These are phyloP conservation scores for Fusarium hostae DNA, from an alignment of 2,329 filamentous ascomycete species.

Conservation along the genomic window DNA sequence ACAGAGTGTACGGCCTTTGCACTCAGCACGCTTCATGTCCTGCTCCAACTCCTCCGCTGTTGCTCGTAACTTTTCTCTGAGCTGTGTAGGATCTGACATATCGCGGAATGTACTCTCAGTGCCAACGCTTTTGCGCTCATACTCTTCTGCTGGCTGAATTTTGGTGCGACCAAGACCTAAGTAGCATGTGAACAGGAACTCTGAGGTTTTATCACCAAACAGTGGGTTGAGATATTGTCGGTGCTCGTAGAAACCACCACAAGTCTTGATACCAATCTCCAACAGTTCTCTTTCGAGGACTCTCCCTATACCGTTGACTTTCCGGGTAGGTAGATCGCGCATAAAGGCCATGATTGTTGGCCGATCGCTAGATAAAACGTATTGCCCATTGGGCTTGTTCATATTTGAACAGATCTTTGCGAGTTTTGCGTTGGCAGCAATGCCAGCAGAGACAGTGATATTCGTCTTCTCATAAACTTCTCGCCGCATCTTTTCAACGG, in stretches of 20 bases:
- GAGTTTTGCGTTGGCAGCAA: constrained; percentile 90
- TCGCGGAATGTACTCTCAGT: constrained; percentile 93
- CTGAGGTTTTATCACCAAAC: constrained; percentile 91
- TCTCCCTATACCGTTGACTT: constrained; percentile 94
- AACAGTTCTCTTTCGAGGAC: constrained; percentile 92
- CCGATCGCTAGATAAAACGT: constrained; percentile 76
- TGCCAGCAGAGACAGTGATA: constrained; percentile 92
- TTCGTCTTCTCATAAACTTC: constrained; percentile 80
- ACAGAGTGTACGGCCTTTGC: constrained; percentile 90
- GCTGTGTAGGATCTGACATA: constrained; percentile 72
- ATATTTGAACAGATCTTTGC: constrained; percentile 96
- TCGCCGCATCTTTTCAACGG: constrained; percentile 78
- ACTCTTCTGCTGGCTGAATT: constrained; percentile 87
- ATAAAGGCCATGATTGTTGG: constrained; percentile 86
- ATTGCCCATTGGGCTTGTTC: constrained; percentile 98
- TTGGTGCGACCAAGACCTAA: constrained; percentile 87
- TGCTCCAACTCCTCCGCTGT: constrained; percentile 88
- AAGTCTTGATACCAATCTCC: constrained; percentile 87
- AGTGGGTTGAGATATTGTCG: constrained; percentile 78
- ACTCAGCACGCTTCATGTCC: constrained; percentile 81
- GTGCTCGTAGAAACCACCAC: constrained; percentile 84
- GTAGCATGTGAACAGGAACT: constrained; percentile 86
- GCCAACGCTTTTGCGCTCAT: constrained; percentile 92
- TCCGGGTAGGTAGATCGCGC: constrained; percentile 82
- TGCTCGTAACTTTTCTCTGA: constrained; percentile 81